Base-by-base conservation (phyloP, 179 eudicot genomes). In the Vitellaria paradoxa region DNA sequence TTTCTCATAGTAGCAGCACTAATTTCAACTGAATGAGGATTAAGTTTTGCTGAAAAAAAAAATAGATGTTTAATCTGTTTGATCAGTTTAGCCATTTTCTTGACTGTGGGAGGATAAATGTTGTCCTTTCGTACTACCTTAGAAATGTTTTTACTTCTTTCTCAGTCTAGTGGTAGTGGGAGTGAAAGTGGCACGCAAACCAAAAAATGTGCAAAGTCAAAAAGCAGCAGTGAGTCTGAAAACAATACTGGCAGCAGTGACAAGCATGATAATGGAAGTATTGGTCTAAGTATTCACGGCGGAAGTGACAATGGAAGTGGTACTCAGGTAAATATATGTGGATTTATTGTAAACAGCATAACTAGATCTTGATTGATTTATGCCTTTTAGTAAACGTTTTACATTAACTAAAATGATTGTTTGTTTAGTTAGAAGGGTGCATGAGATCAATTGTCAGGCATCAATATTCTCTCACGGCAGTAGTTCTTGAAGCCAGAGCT, bases 291-390 rank as follows among this genome's bases (percentile, higher is more conserved):
- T 73, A 73, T 68, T 67, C 81, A 52, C 26, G 88, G 85, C 81
- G 93, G 93, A 82, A 88, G 93, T 85, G 93, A 90, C 80, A 78
- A 88, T 66, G 91, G 91, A 77, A 90, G 93, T 81, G 91, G 90
- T 68, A 88, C 88, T 67, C 91, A 88, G 93, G 93, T 90, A 89
- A 70, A 18, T 13, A 70, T 49, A 63, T 8, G n/a, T 63, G 40
- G 66, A 63, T 4, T 49, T 55, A 53, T 45, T 46, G 11, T 20
- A 46, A 45, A 8, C 21, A 50, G 2, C 26, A 9, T 42, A 30
- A n/a, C 56, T 68, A 20, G 15, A 45, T 68, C 30, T 66, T 68
- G 30, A 45, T 9, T 46, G 24, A 68, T 68, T 20, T n/a, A 37
- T 66, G 49, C 21, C 72, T 68, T 20, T 37, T 68, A 20, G 17